Conservation (phyloP, 2,329 filamentous ascomycete genomes). For the Alternaria sp. region DNA sequence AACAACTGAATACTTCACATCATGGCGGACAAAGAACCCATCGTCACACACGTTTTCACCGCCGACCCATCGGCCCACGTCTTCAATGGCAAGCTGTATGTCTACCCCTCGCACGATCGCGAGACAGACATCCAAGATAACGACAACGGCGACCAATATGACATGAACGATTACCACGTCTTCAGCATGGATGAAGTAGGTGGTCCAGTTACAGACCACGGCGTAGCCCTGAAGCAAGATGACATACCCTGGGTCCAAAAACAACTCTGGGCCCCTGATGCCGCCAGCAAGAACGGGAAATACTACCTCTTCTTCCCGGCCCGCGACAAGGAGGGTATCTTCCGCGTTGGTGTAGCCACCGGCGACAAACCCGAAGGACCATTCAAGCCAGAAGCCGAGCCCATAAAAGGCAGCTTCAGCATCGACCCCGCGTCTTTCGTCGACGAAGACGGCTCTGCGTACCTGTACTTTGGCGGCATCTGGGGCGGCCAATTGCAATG, state of each 20-base stretch:
- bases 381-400: slow-evolving; percentile 70
- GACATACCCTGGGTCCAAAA: slow-evolving; percentile 80
- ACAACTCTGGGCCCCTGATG: slow-evolving; percentile 84
- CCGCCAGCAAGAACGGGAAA: slow-evolving; percentile 72
- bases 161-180: slow-evolving; percentile 86
- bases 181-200: slow-evolving; percentile 69
- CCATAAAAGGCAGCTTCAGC: slow-evolving; percentile 75
- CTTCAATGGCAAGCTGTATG: slow-evolving; percentile 77
- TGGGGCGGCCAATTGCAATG: slow-evolving; percentile 86
- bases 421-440: slow-evolving; percentile 82
- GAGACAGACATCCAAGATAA: slow-evolving; percentile 79
- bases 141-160: slow-evolving; percentile 86
- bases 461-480: slow-evolving; percentile 80
- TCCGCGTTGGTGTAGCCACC: slow-evolving; percentile 78
- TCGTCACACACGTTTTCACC: slow-evolving; percentile 80
- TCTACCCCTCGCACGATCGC: slow-evolving; percentile 83
- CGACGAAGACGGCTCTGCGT: slow-evolving; percentile 71
- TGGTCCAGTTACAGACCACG: slow-evolving; percentile 74
- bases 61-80: slow-evolving; percentile 84
- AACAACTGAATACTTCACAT: slow-evolving; percentile 6
- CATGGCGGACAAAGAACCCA: slow-evolving; percentile 61
- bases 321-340: slow-evolving; percentile 73
- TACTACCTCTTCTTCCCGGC: slow-evolving; percentile 84
- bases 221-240: slow-evolving; percentile 69
- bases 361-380: slow-evolving; percentile 72